These are phyloP conservation scores for Arthrobotrys entomopaga DNA, from an alignment of 2,329 filamentous ascomycete species.

Conservation along the genomic window DNA sequence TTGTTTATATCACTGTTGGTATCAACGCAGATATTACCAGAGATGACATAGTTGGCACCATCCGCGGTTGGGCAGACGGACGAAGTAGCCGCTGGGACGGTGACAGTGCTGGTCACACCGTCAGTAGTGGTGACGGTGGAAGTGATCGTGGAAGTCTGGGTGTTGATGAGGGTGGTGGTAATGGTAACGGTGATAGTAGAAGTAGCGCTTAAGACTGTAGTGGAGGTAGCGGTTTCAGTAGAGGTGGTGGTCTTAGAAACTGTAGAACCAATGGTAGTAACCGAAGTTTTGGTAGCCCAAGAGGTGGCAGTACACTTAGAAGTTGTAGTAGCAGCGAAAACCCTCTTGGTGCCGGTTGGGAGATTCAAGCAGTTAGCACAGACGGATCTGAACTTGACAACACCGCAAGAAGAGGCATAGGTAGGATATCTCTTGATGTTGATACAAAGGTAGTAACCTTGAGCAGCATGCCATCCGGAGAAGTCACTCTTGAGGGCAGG, in stretches of 20 bases:
- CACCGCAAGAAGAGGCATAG: constrained; percentile 20
- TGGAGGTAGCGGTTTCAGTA: neutral
- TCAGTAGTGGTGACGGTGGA: constrained; percentile 1
- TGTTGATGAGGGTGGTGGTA: constrained; percentile 4
- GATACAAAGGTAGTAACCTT: constrained; percentile 27
- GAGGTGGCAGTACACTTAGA: constrained; percentile 7
- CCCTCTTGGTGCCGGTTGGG: constrained; percentile 21
- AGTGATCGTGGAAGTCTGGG: constrained; percentile 7
- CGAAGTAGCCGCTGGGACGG: constrained; percentile 24
- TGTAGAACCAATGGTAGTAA: constrained; percentile 7
- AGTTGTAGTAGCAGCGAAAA: constrained; percentile 23
- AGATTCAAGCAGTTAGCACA: constrained; percentile 23
- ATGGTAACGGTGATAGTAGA: constrained; percentile 3
- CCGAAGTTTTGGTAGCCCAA: constrained; percentile 7
- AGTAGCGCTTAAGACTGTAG: neutral
- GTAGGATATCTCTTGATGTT: constrained; percentile 20
- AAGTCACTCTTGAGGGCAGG: constrained; percentile 23
- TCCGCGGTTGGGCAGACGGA: constrained; percentile 8
- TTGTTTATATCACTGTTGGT: constrained; percentile 9
- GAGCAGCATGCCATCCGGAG: constrained; percentile 3
- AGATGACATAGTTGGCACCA: constrained; percentile 8
- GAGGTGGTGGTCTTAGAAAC: neutral
- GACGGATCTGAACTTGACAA: constrained; percentile 21
- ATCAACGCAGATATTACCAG: constrained; percentile 6
- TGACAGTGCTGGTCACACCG: neutral